Evolutionary conservation across 192 early-diverging fungal genomes (phyloP), one percentile per base, ranked within the genome.

Genomic region (Coemansia sp.): DNA sequence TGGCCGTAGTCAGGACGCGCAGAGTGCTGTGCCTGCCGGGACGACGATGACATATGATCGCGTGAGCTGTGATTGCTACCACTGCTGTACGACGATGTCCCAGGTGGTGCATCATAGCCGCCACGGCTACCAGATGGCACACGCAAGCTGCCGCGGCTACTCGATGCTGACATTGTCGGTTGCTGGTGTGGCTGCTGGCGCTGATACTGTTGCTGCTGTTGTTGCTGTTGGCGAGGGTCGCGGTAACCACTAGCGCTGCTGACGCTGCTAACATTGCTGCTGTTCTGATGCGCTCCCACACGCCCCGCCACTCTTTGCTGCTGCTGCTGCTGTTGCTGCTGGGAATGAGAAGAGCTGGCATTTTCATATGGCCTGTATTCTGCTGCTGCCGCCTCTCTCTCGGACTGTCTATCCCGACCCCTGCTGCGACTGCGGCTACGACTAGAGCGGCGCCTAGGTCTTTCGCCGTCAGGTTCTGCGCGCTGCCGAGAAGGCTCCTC

Each of bases 371-470:
- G 63, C 29, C 60, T 59, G 37, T 66, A 52, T 32, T 66, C 61
- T 24, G 68, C 47, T 9, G 73, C 41, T 27, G 44, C 59, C 7
- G 69, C 60, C 40, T 43, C 50, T 39, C 63, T 44, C n/a, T 72
- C 66, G 3, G 73, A 43, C 22, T 62, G 65, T 40, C 59, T 56
- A 32, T 66, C 50, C 41, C 40, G 55, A 66, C 71, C 61, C 24
- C 39, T 49, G 18, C 65, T 69, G 34, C 69, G 65, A 38, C 78
- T 75, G 43, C 59, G 60, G 37, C 64, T 70, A 39, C 73, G 69
- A 0, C 32, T 47, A 35, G 45, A 43, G 10, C 59, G 6, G 30
- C 34, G 56, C 13, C 58, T 40, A 32, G 40, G 27, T 8, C 59
- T 18, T 11, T 35, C 59, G 6, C 52, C 44, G 13, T 39, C 67